phyloP scores from a whole-genome alignment of 2,329 filamentous ascomycete genomes.

The Fusarium sp. region DNA sequence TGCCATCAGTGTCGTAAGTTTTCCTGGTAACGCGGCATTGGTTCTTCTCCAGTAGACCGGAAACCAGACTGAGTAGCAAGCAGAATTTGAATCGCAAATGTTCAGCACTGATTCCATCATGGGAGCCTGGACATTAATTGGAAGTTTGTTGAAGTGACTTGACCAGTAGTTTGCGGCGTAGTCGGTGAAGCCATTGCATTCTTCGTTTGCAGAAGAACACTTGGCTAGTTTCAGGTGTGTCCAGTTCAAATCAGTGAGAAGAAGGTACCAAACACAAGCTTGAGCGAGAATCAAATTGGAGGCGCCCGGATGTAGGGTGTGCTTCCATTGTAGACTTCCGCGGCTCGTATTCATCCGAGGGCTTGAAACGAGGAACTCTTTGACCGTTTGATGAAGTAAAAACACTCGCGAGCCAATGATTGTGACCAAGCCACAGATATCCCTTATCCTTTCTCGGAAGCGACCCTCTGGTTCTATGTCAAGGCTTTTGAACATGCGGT shows the following conservation, averaged over 20 bases:
- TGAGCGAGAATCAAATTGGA: slow-evolving; percentile 35
- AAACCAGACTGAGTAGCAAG: no score
- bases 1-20: no score
- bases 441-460: slow-evolving; percentile 35
- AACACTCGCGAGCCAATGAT: slow-evolving; percentile 39
- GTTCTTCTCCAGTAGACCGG: no score
- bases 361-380: slow-evolving; percentile 42
- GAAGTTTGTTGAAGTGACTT: background rate
- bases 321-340: slow-evolving; percentile 41
- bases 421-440: slow-evolving; percentile 52
- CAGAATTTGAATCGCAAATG: background rate
- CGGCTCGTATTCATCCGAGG: no score
- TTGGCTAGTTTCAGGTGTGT: no score
- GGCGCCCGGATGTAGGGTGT: slow-evolving; percentile 9
- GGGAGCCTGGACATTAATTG: background rate
- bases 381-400: slow-evolving; percentile 45
- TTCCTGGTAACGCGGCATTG: no score
- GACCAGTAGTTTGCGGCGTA: slow-evolving; percentile 19
- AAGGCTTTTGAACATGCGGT: slow-evolving; percentile 24
- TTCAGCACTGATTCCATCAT: background rate
- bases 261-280: slow-evolving; percentile 27
- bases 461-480: slow-evolving; percentile 8
- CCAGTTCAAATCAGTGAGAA: no score
- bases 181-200: background rate
- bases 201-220: no score